A percentile compares a stretch with the other conserved stretches of the same genome.
Conservation (phyloP, 2,329 filamentous ascomycete species). For the Pseudogymnoascus sp. region DNA sequence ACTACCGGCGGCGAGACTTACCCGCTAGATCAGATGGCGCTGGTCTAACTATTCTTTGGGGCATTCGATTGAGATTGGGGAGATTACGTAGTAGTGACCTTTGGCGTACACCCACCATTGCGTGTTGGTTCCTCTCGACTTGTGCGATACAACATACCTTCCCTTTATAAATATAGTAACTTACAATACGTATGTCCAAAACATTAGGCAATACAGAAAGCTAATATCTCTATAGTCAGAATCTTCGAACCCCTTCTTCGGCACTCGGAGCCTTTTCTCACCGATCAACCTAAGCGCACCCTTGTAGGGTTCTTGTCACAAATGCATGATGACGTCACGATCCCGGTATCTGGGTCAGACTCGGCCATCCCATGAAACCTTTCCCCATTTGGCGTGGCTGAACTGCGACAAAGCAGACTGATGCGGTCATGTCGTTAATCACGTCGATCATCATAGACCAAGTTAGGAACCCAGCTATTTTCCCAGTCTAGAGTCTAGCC, state of each 20-base stretch:
- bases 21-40: slow-evolving; percentile 5
- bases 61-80: not conserved
- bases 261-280: not conserved
- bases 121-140: not conserved
- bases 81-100: not conserved
- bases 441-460: not conserved
- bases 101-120: not conserved
- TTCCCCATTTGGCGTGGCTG: not conserved
- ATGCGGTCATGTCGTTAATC: slow-evolving; percentile 6
- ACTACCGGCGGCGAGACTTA: not conserved
- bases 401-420: not conserved
- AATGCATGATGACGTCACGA: not conserved
- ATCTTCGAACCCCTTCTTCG: not conserved
- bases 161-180: not conserved
- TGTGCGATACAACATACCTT: not conserved
- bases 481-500: slow-evolving; percentile 1
- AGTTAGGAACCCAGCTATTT: slow-evolving; percentile 5
- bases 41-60: not conserved
- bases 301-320: slow-evolving; percentile 4
- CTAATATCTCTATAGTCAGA: not conserved
- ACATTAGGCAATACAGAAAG: not conserved
- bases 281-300: not conserved
- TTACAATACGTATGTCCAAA: not conserved
- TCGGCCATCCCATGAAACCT: not conserved
- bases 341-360: not conserved